A percentile compares a stretch with the other conserved stretches of the same genome.
Evolutionary conservation across 2,329 filamentous ascomycete species (phyloP).

Genomic region (Dactylellina sp.): DNA sequence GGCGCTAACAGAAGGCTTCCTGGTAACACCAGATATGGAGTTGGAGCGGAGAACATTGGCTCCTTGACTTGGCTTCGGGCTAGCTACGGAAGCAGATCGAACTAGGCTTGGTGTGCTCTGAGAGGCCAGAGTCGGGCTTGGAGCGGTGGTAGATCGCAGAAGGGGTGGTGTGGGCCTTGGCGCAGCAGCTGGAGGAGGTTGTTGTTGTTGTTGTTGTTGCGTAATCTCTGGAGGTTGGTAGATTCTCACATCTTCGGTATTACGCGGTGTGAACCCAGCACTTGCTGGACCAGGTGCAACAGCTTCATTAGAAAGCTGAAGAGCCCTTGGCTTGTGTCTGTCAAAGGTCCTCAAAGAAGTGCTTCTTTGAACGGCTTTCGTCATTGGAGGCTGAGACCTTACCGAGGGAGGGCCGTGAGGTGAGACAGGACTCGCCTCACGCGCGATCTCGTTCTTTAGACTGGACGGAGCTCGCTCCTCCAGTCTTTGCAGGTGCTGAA

Average conservation of each 20-base stretch:
- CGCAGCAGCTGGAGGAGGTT: neutral
- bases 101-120: constrained; percentile 45
- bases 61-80: constrained; percentile 34
- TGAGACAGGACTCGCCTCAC: constrained; percentile 49
- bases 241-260: constrained; percentile 38
- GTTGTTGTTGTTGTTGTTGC: neutral
- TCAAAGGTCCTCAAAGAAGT: constrained; percentile 51
- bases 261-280: constrained; percentile 47
- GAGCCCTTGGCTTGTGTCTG: constrained; percentile 44
- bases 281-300: constrained; percentile 48
- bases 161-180: constrained; percentile 18
- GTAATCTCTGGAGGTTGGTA: constrained; percentile 33
- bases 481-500: constrained; percentile 75
- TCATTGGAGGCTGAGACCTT: constrained; percentile 44
- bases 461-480: constrained; percentile 59
- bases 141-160: constrained; percentile 37
- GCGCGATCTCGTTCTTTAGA: constrained; percentile 42
- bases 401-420: constrained; percentile 41
- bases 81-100: constrained; percentile 39
- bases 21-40: constrained; percentile 38
- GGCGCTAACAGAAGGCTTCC: constrained; percentile 19
- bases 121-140: constrained; percentile 46
- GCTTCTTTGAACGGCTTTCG: constrained; percentile 52
- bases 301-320: constrained; percentile 47
- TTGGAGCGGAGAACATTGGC: constrained; percentile 33